Base-by-base conservation (phyloP, 768 basidiomycete species). In the Leccinum imitatum region DNA sequence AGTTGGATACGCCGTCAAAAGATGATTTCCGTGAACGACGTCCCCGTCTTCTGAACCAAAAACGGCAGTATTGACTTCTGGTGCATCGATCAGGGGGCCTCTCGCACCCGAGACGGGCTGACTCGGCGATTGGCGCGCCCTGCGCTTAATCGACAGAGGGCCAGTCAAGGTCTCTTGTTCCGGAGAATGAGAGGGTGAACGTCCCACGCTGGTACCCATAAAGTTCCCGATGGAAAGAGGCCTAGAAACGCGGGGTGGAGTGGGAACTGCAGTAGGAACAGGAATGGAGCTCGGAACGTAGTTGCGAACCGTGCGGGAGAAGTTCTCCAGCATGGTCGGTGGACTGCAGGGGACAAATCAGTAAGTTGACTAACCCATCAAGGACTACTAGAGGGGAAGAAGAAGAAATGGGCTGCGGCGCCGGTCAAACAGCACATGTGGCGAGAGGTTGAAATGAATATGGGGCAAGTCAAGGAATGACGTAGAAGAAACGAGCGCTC, bases 211-310 rank as follows among this genome's bases (percentile, higher is more conserved):
- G 8, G 70, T 47, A 23, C 64, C 64, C 62, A 79, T 73, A 63
- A 80, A 80, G 46, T 67, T 78, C 15, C 81, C 82, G 54, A 79
- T 80, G 0, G 78, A 80, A 30, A 82, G 67, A 0, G 82, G 83
- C 13, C 77, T 73, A 5, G 83, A 83, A 25, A 84, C 77, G 14
- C 77, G 76, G 1, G 82, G 80, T 0, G 82, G 80, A 17, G 82
- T 77, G 15, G 83, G 80, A 1, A 75, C 71, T 1, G 81, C 78
- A 2, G 75, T 69, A 1, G 83, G 78, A 30, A 84, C 78, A 14
- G 80, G 74, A 54, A 84, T 81, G 8, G 80, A 79, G 17, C 79
- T 75, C 4, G 83, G 84, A 8, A 84, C 80, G 57, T 85, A 85
- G 61, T 75, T 78, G 50, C 83, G 80, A 27, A 86, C 73, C 10